These are phyloP conservation scores for Micractinium conductrix DNA, from an alignment of 139 green algal species.

Conservation along the genomic window DNA sequence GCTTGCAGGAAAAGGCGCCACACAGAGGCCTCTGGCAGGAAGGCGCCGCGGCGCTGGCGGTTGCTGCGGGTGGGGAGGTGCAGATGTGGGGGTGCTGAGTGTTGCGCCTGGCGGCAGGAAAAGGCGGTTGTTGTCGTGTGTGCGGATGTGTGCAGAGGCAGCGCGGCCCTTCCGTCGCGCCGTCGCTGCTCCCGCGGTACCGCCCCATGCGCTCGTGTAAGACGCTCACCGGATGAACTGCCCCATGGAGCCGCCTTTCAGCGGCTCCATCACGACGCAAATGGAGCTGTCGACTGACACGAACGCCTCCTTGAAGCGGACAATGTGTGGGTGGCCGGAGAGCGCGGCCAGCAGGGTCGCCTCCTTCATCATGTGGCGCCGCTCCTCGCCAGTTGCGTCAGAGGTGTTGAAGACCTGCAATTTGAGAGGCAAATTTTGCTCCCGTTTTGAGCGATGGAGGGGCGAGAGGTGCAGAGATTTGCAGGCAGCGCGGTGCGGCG, in stretches of 20 bases:
- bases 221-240: background rate
- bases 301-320: background rate
- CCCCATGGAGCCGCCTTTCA: background rate
- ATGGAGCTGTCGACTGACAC: background rate
- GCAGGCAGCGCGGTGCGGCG: no score
- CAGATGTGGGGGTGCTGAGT: background rate
- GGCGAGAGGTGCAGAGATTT: no score
- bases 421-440: background rate
- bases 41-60: background rate
- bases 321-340: background rate
- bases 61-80: background rate
- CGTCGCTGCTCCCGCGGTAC: no score
- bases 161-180: no score
- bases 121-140: no score
- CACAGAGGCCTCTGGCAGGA: background rate
- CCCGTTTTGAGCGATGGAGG: no score
- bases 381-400: background rate
- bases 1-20: constrained; percentile 7
- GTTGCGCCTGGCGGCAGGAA: no score
- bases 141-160: no score
- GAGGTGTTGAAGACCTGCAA: background rate
- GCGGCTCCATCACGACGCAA: constrained; percentile 10
- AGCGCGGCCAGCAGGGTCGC: background rate
- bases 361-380: background rate
- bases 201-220: no score